phyloP scores from a whole-genome alignment of 805 yeast genomes.

The Candida chauliodis region DNA sequence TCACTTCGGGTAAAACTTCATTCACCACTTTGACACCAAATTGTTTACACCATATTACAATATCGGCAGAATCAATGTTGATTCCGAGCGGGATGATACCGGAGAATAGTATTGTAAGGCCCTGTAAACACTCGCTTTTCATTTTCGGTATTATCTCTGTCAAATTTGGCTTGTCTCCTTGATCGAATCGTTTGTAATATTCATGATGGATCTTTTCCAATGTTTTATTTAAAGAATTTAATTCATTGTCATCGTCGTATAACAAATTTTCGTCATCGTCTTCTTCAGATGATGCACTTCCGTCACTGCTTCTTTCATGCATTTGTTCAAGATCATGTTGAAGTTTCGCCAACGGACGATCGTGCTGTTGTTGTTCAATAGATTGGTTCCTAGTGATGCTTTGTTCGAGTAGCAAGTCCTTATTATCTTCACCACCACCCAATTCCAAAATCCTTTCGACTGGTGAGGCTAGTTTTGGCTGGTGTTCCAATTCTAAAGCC shows the following conservation, averaged over 20 bases:
- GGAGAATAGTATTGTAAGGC: constrained; percentile 70
- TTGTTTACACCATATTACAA: constrained; percentile 86
- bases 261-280: constrained; percentile 51
- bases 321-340: constrained; percentile 64
- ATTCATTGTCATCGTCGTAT: constrained; percentile 78
- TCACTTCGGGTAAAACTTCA: constrained; percentile 68
- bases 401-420: constrained; percentile 49
- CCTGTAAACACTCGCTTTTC: constrained; percentile 65
- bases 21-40: constrained; percentile 85
- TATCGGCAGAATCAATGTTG: constrained; percentile 69
- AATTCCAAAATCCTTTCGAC: constrained; percentile 48
- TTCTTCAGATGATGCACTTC: constrained; percentile 20
- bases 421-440: constrained; percentile 45
- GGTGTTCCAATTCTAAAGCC: constrained; percentile 20
- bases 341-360: constrained; percentile 79
- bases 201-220: constrained; percentile 60
- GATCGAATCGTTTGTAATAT: constrained; percentile 52
- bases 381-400: constrained; percentile 64
- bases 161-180: constrained; percentile 49
- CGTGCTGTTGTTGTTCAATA: constrained; percentile 74
- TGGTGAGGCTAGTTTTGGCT: constrained; percentile 26
- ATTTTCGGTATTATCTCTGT: constrained; percentile 69
- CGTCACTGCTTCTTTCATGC: constrained; percentile 15
- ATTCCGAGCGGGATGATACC: constrained; percentile 89
- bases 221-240: constrained; percentile 58